These are phyloP conservation scores for Penicillium chermesinum DNA, from an alignment of 495 filamentous ascomycete species.

Conservation along the genomic window DNA sequence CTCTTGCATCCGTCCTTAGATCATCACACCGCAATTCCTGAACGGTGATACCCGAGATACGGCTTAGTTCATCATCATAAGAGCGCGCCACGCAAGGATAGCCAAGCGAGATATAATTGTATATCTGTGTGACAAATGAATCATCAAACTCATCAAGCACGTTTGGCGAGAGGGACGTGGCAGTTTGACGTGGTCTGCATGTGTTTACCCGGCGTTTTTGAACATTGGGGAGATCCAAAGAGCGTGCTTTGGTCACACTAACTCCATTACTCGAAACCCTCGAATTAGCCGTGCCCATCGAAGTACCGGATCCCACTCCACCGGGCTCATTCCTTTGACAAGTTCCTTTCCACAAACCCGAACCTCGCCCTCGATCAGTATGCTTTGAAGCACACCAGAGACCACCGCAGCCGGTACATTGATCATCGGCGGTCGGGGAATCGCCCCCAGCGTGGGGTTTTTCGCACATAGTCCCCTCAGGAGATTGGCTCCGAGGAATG, in stretches of 20 bases:
- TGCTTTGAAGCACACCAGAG: slow-evolving; percentile 37
- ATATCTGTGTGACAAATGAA: slow-evolving; percentile 87
- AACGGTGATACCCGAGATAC: slow-evolving; percentile 63
- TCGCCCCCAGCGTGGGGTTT: slow-evolving; percentile 33
- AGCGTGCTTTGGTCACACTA: background rate
- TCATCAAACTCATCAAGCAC: slow-evolving; percentile 65
- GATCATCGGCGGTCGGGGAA: slow-evolving; percentile 1
- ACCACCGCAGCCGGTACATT: slow-evolving; percentile 25
- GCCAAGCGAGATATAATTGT: slow-evolving; percentile 89
- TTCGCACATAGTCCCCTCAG: slow-evolving; percentile 74
- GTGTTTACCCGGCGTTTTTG: background rate
- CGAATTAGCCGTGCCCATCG: slow-evolving; percentile 26
- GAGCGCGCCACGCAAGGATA: slow-evolving; percentile 77
- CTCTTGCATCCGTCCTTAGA: slow-evolving; percentile 53
- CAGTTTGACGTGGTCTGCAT: background rate
- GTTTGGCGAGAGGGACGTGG: background rate
- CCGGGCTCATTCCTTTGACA: slow-evolving; percentile 26
- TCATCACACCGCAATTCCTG: slow-evolving; percentile 69
- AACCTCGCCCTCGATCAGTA: slow-evolving; percentile 25
- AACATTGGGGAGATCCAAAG: background rate
- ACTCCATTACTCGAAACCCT: slow-evolving; percentile 5
- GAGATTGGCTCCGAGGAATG: slow-evolving; percentile 73
- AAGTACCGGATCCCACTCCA: slow-evolving; percentile 4
- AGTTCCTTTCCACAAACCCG: slow-evolving; percentile 66
- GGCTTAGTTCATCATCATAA: slow-evolving; percentile 77